Conservation (phyloP, 805 yeast genomes). For the Candida qinlingensis region DNA sequence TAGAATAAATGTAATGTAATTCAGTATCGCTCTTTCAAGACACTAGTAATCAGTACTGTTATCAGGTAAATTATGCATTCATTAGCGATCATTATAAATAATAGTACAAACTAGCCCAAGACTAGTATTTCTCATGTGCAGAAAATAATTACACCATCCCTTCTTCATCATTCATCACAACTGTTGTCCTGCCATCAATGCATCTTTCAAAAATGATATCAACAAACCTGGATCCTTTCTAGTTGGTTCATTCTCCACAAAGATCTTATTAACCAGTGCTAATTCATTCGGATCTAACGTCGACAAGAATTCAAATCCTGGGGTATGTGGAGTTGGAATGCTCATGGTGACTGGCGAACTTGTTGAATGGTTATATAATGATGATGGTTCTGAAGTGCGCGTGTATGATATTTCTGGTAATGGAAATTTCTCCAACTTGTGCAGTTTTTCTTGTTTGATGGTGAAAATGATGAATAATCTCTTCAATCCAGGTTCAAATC, state of each 20-base stretch:
- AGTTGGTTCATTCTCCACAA: conserved; percentile 19
- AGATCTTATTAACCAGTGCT: conserved; percentile 18
- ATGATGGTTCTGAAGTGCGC: no score
- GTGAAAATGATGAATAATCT: conserved; percentile 18
- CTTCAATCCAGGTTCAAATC: not conserved
- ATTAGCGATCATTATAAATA: no score
- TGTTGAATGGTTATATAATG: no score
- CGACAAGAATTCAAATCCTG: conserved; percentile 16
- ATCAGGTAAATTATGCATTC: no score
- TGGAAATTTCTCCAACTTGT: not conserved
- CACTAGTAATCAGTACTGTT: no score
- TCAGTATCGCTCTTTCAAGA: not conserved
- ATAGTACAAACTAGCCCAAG: no score
- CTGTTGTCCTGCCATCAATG: not conserved
- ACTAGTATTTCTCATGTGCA: not conserved
- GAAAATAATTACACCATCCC: not conserved
- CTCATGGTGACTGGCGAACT: not conserved
- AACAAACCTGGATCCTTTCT: conserved; percentile 17
- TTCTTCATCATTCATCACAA: not conserved
- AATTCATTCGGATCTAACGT: conserved; percentile 15
- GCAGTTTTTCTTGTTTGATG: conserved; percentile 18
- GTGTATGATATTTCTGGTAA: conserved; percentile 1
- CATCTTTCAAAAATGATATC: conserved; percentile 16
- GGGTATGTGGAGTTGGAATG: not conserved
- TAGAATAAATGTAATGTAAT: not conserved